Evolutionary conservation across 2,329 filamentous ascomycete species (phyloP), one percentile per base, ranked within the genome.

Genomic region (Diplodia seriata): DNA sequence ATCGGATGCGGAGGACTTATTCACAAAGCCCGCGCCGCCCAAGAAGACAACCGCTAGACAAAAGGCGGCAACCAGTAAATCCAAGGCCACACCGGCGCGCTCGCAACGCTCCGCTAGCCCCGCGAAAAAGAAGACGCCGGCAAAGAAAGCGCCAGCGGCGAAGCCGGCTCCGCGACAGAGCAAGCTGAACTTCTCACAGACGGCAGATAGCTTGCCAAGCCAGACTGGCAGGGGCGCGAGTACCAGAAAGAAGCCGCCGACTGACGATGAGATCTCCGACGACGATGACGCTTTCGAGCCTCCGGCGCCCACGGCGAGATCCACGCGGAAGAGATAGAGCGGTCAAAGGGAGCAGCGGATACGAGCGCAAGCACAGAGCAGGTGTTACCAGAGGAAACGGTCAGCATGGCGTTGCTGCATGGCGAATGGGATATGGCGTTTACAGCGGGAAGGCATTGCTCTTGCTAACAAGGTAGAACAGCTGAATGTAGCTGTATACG

Each of bases 121-220:
- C 2, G 70, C 70, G 38, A 75, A 72, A 67, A 63, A 51, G n/a
- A 75, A 73, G 66, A 4, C 72, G n/a, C 59, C 69, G 8, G 68
- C 70, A 66, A 62, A 38, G 18, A 75, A 73, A 64, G 4, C 72
- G n/a, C 57, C 69, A 6, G 68, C 70, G 3, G 36, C 38, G 14
- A 74, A 73, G 20, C 59, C 69, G 7, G 68, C 71, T 26, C 70
- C 68, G 3, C 80, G 75, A 56, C 81, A 82, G 71, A 76, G 79
- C 0, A 82, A 76, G 12, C 70, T 83, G 56, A 79, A 76, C 68
- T 82, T 82, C 69, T 80, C 79, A 7, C 79, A 82, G 62, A n/a
- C 47, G 4, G 54, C 77, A 20, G 70, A 76, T 6, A 76, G 76
- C 6, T 75, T 77, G 69, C 74, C 76, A 43, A 78, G 74, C 65